Percentiles rank a stretch among this genome's conserved stretches.
Conservation (phyloP, 2,329 filamentous ascomycete genomes). For the Fusarium abutilonis region DNA sequence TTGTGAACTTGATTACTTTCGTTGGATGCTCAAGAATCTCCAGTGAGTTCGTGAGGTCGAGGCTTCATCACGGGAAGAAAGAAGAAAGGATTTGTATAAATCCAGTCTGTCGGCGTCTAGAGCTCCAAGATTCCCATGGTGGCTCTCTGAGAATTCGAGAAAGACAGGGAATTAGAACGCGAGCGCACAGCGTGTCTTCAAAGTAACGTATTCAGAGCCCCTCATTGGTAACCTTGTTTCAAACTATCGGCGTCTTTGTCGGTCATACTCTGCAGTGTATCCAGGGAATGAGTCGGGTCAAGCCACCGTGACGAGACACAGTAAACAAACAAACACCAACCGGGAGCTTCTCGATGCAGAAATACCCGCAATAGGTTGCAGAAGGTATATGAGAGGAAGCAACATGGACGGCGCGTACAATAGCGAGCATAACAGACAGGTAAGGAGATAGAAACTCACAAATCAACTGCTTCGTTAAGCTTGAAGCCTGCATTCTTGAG, state of each 20-base stretch:
- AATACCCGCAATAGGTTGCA: slow-evolving; percentile 21
- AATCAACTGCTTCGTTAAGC: slow-evolving; percentile 64
- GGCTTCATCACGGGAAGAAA: slow-evolving; percentile 3
- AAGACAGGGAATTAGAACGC: slow-evolving; percentile 5
- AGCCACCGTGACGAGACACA: slow-evolving; percentile 21
- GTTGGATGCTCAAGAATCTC: slow-evolving; percentile 6
- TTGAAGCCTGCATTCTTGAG: slow-evolving; percentile 61
- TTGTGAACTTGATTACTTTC: slow-evolving; percentile 24
- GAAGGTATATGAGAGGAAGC: slow-evolving; percentile 2
- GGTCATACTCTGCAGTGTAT: slow-evolving; percentile 51
- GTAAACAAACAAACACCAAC: slow-evolving; percentile 12
- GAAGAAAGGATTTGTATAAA: slow-evolving; percentile 6
- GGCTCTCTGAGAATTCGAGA: slow-evolving; percentile 1
- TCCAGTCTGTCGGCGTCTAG: slow-evolving; percentile 6
- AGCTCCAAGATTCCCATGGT: slow-evolving; percentile 3
- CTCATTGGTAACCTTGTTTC: slow-evolving; percentile 45
- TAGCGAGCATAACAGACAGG: slow-evolving; percentile 22
- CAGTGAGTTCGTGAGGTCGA: slow-evolving; percentile 1
- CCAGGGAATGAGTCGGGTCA: slow-evolving; percentile 46
- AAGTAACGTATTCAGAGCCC: slow-evolving; percentile 27
- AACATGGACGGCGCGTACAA: slow-evolving; percentile 8
- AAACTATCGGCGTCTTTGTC: slow-evolving; percentile 51
- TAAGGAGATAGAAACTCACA: slow-evolving; percentile 58
- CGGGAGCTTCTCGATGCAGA: slow-evolving; percentile 21
- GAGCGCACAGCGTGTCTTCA: neutral